Percentiles rank a stretch among this genome's conserved stretches.
phyloP scores from a whole-genome alignment of 192 early-diverging fungal genomes.

The Entomortierella chlamydospora region DNA sequence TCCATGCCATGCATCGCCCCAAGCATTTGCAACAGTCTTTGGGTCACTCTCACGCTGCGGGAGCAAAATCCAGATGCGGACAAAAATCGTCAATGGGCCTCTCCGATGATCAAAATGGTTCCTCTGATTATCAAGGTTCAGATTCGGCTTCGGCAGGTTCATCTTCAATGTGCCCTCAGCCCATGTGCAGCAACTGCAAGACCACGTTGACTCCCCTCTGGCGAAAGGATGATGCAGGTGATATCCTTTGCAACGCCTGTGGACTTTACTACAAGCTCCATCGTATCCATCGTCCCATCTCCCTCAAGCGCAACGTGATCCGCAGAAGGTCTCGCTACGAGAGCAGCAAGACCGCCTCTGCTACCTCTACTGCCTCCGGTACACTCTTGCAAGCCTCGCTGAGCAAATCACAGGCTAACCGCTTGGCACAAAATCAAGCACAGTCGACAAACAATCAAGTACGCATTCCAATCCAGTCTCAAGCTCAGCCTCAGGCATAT shows the following conservation, averaged over 20 bases:
- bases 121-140: neutral
- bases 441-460: neutral
- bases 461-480: constrained; percentile 7
- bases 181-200: constrained; percentile 78
- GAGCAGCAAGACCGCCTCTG: constrained; percentile 32
- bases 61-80: constrained; percentile 20
- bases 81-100: neutral
- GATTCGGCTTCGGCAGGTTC: neutral
- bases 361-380: neutral
- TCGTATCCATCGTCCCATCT: constrained; percentile 62
- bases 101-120: constrained; percentile 6
- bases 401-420: constrained; percentile 1
- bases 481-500: constrained; percentile 12
- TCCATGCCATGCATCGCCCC: constrained; percentile 50
- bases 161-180: constrained; percentile 59
- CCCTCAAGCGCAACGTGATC: constrained; percentile 65
- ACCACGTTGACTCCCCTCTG: constrained; percentile 93
- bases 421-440: neutral
- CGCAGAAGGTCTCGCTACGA: constrained; percentile 64
- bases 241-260: constrained; percentile 62
- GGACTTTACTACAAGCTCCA: constrained; percentile 70
- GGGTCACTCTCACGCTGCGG: constrained; percentile 17
- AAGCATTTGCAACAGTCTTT: constrained; percentile 44
- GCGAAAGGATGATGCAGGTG: constrained; percentile 76
- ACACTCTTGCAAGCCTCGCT: neutral